Conservation (phyloP, 441 rosid species). For the Viola pubescens region DNA sequence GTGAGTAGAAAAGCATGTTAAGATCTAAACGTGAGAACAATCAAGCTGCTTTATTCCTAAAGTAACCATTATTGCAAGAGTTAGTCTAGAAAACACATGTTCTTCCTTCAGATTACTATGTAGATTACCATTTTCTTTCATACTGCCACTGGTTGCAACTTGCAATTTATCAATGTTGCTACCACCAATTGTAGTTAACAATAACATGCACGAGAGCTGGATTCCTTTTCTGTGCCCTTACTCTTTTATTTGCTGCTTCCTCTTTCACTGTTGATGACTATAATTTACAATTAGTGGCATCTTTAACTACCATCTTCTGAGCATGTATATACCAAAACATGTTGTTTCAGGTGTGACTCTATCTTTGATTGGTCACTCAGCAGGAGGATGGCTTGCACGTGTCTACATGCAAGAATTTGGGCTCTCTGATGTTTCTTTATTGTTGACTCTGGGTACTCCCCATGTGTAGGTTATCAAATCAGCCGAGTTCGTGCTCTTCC, state of each 20-base stretch:
- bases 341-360: constrained; percentile 41
- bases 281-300: not conserved
- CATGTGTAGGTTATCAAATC: constrained; percentile 64
- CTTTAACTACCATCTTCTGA: not conserved
- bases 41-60: too few species aligned
- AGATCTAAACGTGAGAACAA: too few species aligned
- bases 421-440: constrained; percentile 48
- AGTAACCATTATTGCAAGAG: too few species aligned
- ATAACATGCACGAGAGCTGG: too few species aligned
- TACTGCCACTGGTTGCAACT: too few species aligned
- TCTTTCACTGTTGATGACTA: not conserved
- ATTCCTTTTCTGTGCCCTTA: too few species aligned
- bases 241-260: not conserved
- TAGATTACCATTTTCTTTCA: too few species aligned
- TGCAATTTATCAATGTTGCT: too few species aligned
- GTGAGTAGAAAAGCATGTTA: too few species aligned
- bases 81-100: too few species aligned
- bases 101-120: too few species aligned
- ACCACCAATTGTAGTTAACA: too few species aligned
- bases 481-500: not conserved
- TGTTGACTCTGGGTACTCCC: constrained; percentile 92
- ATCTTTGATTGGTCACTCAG: constrained; percentile 86
- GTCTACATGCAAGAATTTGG: constrained; percentile 82
- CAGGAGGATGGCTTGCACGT: constrained; percentile 97
- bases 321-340: constrained; percentile 7